Evolutionary conservation across 2,329 filamentous ascomycete species (phyloP).

Genomic region (Stagonosporopsis vannaccii): DNA sequence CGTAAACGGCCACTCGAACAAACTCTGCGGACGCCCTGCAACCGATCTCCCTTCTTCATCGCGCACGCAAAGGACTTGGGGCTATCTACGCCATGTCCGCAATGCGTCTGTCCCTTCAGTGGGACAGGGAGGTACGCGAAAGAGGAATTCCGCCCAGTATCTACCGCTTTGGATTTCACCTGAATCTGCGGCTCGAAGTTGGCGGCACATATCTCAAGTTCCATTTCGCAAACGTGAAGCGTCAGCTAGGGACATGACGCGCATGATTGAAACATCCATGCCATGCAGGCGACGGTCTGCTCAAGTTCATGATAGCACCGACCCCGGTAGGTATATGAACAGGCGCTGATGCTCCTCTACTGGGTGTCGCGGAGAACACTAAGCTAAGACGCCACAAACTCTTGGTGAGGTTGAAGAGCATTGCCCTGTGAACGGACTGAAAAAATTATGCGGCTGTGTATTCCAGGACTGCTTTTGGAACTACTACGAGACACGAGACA

Average conservation of each 20-base stretch:
- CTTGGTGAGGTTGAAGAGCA: background rate
- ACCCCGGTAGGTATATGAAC: no score
- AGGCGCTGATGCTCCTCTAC: no score
- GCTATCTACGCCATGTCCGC: conserved; percentile 44
- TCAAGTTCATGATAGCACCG: background rate
- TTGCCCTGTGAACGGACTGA: background rate
- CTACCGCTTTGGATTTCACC: conserved; percentile 59
- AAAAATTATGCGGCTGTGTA: background rate
- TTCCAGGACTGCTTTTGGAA: background rate
- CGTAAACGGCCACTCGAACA: conserved; percentile 25
- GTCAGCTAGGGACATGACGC: background rate
- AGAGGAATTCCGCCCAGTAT: conserved; percentile 59
- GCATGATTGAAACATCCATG: background rate
- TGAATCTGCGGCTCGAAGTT: conserved; percentile 61
- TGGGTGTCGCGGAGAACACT: no score
- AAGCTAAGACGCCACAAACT: background rate
- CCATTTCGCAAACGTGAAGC: background rate
- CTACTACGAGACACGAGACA: background rate
- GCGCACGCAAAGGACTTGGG: conserved; percentile 47
- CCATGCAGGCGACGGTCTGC: background rate
- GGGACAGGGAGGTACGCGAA: conserved; percentile 50
- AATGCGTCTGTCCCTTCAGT: conserved; percentile 55
- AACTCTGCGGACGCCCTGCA: conserved; percentile 29
- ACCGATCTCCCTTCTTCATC: conserved; percentile 26
- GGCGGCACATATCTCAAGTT: conserved; percentile 51